A percentile compares a stretch with the other conserved stretches of the same genome.
These are phyloP conservation scores for Carallia pectinifolia DNA, from an alignment of 345 rosid species.

Conservation along the genomic window DNA sequence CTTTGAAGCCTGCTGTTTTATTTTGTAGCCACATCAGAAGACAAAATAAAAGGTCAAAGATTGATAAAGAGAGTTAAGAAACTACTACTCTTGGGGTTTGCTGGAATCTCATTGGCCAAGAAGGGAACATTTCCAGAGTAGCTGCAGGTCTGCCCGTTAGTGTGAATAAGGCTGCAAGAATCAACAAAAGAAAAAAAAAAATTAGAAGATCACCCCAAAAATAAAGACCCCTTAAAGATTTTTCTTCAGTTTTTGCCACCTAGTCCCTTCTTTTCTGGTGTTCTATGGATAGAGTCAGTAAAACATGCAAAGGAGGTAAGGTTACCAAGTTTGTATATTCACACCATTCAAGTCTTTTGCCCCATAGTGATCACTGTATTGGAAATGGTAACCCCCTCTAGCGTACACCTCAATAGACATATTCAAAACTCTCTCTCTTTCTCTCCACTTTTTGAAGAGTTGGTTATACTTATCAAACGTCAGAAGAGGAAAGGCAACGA, in stretches of 20 bases:
- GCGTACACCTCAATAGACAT: constrained; percentile 41
- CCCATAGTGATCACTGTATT: constrained; percentile 57
- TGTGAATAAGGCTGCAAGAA: constrained; percentile 69
- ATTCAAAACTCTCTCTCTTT: constrained; percentile 37
- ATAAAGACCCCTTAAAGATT: constrained; percentile 5
- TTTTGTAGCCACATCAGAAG: constrained; percentile 11
- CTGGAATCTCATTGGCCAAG: constrained; percentile 98
- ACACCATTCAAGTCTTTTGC: constrained; percentile 61
- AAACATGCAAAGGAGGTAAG: constrained; percentile 39
- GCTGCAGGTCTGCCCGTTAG: constrained; percentile 75
- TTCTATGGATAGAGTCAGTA: constrained; percentile 38
- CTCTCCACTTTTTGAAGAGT: constrained; percentile 24
- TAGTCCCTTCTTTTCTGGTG: constrained; percentile 32
- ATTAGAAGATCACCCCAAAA: constrained; percentile 36
- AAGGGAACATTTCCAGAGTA: constrained; percentile 99
- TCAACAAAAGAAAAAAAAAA: constrained; percentile 14
- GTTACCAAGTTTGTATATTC: constrained; percentile 57
- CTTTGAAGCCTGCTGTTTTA: neutral
- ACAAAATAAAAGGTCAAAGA: constrained; percentile 55
- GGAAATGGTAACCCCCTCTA: constrained; percentile 45
- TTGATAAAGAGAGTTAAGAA: constrained; percentile 32
- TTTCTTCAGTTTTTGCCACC: constrained; percentile 19
- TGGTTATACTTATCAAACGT: constrained; percentile 59
- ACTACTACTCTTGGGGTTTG: constrained; percentile 77
- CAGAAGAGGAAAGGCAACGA: constrained; percentile 35